phyloP scores from a whole-genome alignment of 1,284 basidiomycete genomes.

The Omphalotus olearius region DNA sequence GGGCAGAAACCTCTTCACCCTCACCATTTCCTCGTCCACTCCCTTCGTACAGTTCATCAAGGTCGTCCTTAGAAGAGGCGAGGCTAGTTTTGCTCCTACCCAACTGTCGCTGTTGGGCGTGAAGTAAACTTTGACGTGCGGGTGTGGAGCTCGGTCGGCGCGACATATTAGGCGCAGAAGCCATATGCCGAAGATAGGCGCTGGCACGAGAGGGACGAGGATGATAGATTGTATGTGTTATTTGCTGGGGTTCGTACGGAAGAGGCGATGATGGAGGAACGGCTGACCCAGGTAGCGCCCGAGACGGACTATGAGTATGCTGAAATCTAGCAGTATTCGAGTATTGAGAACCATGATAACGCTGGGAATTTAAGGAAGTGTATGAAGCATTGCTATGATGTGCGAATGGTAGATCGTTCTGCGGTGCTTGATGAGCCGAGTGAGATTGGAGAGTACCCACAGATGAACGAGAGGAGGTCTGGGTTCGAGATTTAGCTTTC shows the following conservation, averaged over 20 bases:
- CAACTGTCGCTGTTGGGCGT: not conserved
- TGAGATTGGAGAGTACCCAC: constrained; percentile 23
- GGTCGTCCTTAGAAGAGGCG: not conserved
- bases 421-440: constrained; percentile 17
- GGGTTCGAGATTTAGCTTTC: constrained; percentile 19
- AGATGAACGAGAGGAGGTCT: constrained; percentile 24
- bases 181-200: constrained; percentile 66
- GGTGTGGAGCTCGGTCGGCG: constrained; percentile 35
- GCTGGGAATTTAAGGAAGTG: constrained; percentile 15
- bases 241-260: constrained; percentile 12
- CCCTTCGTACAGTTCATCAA: constrained; percentile 11
- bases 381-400: constrained; percentile 8
- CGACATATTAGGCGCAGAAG: constrained; percentile 54
- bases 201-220: constrained; percentile 48
- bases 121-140: constrained; percentile 18
- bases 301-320: constrained; percentile 8
- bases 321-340: constrained; percentile 16
- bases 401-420: constrained; percentile 11
- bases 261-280: constrained; percentile 24
- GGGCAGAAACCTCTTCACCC: constrained; percentile 13
- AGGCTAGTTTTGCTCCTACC: not conserved
- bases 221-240: constrained; percentile 22
- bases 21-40: constrained; percentile 13
- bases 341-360: constrained; percentile 4
- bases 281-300: constrained; percentile 7